Conservation (phyloP, 169 alveolate genomes). For the Eimeria maxima region DNA sequence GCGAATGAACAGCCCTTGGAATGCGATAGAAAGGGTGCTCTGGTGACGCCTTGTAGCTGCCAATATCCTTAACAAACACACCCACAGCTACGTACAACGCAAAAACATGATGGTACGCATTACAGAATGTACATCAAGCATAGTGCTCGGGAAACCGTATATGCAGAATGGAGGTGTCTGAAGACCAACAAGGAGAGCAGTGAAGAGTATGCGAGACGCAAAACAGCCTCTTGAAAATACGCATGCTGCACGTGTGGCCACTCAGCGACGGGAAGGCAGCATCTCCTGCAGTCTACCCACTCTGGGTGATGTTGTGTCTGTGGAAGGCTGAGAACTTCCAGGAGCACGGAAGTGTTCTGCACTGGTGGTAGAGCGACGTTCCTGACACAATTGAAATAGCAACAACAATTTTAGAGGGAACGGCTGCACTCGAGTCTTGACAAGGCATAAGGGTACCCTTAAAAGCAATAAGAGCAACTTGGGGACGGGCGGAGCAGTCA, state of each 20-base stretch:
- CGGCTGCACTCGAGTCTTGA: background rate
- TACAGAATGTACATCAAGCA: background rate
- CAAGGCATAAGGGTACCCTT: background rate
- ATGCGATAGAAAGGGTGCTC: slow-evolving; percentile 20
- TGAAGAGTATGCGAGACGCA: background rate
- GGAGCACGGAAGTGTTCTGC: background rate
- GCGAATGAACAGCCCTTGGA: background rate
- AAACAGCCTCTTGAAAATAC: background rate
- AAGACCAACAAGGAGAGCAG: background rate
- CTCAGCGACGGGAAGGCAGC: background rate
- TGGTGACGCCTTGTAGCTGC: background rate
- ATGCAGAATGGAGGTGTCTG: background rate
- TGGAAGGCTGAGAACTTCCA: background rate
- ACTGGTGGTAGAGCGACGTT: background rate
- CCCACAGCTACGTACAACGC: background rate
- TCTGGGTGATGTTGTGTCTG: background rate
- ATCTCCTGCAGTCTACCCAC: background rate
- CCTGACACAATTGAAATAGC: background rate
- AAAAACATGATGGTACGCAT: background rate
- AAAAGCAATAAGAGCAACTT: background rate
- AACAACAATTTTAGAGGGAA: background rate
- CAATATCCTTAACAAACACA: background rate
- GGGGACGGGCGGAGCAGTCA: background rate
- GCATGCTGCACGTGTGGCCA: background rate
- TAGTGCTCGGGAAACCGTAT: background rate